These are phyloP conservation scores for Vicia villosa DNA, from an alignment of 306 rosid species.

Conservation along the genomic window DNA sequence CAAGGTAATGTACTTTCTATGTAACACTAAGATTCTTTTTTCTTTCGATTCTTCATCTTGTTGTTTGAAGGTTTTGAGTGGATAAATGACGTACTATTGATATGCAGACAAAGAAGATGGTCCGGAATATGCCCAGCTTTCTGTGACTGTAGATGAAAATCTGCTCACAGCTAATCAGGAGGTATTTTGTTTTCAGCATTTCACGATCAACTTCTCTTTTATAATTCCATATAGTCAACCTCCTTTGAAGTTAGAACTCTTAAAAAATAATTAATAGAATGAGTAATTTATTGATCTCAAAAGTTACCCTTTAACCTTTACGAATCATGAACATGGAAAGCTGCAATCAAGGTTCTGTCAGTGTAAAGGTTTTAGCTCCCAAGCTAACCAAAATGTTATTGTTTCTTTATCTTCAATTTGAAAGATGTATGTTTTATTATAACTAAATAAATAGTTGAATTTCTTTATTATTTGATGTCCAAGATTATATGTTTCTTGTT, in stretches of 20 bases:
- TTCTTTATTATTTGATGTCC: conserved; percentile 1
- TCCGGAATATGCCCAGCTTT: conserved; percentile 57
- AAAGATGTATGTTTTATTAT: conserved; percentile 18
- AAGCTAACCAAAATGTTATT: conserved; percentile 2
- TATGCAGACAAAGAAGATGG: conserved; percentile 61
- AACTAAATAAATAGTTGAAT: not conserved
- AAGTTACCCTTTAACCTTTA: not conserved
- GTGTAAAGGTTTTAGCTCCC: not conserved
- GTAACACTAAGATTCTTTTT: not conserved
- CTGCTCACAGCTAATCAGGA: conserved; percentile 48
- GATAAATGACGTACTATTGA: conserved; percentile 8
- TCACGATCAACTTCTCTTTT: conserved; percentile 17
- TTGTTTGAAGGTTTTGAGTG: conserved; percentile 11
- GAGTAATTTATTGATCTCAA: conserved; percentile 13
- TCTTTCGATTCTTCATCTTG: not conserved
- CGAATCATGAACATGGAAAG: not conserved
- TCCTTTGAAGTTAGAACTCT: conserved; percentile 4
- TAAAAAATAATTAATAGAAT: conserved; percentile 7
- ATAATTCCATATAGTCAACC: not conserved
- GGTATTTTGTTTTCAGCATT: conserved; percentile 45
- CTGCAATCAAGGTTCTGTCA: not conserved
- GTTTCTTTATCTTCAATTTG: conserved; percentile 19
- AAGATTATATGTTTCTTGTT: conserved; percentile 7
- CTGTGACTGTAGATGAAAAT: conserved; percentile 55
- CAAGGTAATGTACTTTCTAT: conserved; percentile 46